These are phyloP conservation scores for Phytophthora cajani DNA, from an alignment of 352 stramenopile species.

Conservation along the genomic window DNA sequence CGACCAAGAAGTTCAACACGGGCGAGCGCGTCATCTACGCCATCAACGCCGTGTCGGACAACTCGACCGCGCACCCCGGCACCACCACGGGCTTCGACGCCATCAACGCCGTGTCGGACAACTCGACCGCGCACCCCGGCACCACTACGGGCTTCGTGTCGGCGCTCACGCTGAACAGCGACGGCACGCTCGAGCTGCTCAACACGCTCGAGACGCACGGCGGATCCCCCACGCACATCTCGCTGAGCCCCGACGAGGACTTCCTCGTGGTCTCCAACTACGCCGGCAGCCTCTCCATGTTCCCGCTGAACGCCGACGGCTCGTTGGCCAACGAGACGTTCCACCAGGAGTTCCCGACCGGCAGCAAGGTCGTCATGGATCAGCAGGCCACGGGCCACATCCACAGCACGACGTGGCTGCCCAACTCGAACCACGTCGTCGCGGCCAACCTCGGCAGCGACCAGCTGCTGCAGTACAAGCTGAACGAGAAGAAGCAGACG, in stretches of 20 bases:
- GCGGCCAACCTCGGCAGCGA: conserved; percentile 72
- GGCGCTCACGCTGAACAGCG: conserved; percentile 44
- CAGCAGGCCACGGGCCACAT: conserved; percentile 58
- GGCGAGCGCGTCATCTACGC: conserved; percentile 53
- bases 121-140: conserved; percentile 30
- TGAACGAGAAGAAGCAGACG: conserved; percentile 48
- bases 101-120: conserved; percentile 59
- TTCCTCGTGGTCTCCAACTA: conserved; percentile 76
- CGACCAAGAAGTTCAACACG: conserved; percentile 33
- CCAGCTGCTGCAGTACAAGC: conserved; percentile 55
- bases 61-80: conserved; percentile 30
- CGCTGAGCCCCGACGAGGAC: conserved; percentile 51
- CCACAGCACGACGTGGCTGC: conserved; percentile 74
- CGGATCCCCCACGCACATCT: conserved; percentile 53
- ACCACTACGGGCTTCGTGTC: conserved; percentile 58
- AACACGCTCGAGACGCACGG: conserved; percentile 62
- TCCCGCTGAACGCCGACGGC: conserved; percentile 53
- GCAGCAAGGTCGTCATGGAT: conserved; percentile 43
- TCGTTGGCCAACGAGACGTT: conserved; percentile 45
- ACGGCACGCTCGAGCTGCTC: conserved; percentile 51
- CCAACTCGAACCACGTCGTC: conserved; percentile 47
- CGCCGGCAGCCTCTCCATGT: conserved; percentile 64
- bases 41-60: conserved; percentile 59
- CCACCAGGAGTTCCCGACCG: conserved; percentile 48
- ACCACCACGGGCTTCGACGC: conserved; percentile 59